phyloP scores from a whole-genome alignment of 805 yeast genomes.

The Metschnikowia arizonensis region DNA sequence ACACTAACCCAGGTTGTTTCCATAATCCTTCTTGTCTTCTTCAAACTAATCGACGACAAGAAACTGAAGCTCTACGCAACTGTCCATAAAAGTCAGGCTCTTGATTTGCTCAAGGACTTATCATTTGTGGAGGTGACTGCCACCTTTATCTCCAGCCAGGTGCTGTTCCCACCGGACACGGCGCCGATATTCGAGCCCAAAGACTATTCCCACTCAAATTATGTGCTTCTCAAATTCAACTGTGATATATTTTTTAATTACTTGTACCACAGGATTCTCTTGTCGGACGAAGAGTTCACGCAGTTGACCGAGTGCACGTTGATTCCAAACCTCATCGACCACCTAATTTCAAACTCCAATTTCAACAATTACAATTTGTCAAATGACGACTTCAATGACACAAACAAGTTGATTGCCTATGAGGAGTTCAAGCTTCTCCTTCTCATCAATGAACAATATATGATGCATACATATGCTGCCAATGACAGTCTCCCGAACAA shows the following conservation, averaged over 20 bases:
- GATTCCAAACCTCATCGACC: constrained; percentile 27
- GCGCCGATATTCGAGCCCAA: not conserved
- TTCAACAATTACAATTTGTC: constrained; percentile 32
- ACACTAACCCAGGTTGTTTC: constrained; percentile 33
- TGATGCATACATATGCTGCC: constrained; percentile 51
- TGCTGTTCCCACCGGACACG: constrained; percentile 14
- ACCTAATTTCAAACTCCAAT: constrained; percentile 31
- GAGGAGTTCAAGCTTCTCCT: constrained; percentile 68
- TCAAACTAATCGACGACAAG: constrained; percentile 30
- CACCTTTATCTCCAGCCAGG: constrained; percentile 28
- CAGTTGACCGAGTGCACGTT: constrained; percentile 24
- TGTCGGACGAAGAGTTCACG: constrained; percentile 33
- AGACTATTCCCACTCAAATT: constrained; percentile 21
- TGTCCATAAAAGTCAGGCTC: constrained; percentile 16
- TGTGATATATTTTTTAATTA: constrained; percentile 42
- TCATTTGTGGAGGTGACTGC: constrained; percentile 47
- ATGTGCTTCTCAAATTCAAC: constrained; percentile 33
- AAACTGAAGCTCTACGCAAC: constrained; percentile 17
- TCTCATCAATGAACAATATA: constrained; percentile 81
- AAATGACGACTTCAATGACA: constrained; percentile 31
- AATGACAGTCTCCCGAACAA: constrained; percentile 32
- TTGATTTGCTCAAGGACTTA: constrained; percentile 49
- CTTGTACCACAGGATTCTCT: constrained; percentile 32
- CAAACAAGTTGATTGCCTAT: constrained; percentile 49
- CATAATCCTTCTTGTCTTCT: constrained; percentile 29